Evolutionary conservation across 345 rosid species (phyloP).

Genomic region (Barbarea vulgaris): DNA sequence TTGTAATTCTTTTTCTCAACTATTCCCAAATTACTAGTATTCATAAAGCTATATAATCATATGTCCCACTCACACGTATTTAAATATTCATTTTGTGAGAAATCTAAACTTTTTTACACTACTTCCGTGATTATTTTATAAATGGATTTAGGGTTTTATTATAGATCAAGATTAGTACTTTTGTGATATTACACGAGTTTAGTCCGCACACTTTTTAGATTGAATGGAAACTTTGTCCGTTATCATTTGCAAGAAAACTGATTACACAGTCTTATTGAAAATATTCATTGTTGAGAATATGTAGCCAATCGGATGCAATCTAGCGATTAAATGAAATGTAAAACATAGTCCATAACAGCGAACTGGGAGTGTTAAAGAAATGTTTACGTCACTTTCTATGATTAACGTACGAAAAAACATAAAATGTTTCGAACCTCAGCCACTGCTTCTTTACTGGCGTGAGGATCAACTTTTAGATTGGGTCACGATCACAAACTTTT

Average conservation of each 20-base stretch:
- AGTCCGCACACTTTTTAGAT: not conserved
- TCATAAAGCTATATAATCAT: too few relatives aligned
- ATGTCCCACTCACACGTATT: too few relatives aligned
- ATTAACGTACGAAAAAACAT: not conserved
- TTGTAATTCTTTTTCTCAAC: slow-evolving; percentile 3
- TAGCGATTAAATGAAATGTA: not conserved
- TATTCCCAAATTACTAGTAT: not conserved
- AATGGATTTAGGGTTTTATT: not conserved
- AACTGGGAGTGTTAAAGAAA: slow-evolving; percentile 7
- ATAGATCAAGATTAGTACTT: not conserved
- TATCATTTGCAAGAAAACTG: not conserved
- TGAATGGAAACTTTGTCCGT: not conserved
- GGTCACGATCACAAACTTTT: slow-evolving; percentile 33
- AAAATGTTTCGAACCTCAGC: not conserved
- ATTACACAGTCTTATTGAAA: not conserved
- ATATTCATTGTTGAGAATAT: not conserved
- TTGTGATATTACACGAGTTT: not conserved
- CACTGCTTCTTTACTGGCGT: slow-evolving; percentile 26
- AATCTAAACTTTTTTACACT: too few relatives aligned
- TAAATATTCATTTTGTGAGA: too few relatives aligned
- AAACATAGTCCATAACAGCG: slow-evolving; percentile 16
- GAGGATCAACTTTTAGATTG: slow-evolving; percentile 34
- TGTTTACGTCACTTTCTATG: slow-evolving; percentile 20
- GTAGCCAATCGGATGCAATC: not conserved
- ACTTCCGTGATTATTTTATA: too few relatives aligned